Conservation (phyloP, 352 stramenopile species). For the Phytopythium sindhum region DNA sequence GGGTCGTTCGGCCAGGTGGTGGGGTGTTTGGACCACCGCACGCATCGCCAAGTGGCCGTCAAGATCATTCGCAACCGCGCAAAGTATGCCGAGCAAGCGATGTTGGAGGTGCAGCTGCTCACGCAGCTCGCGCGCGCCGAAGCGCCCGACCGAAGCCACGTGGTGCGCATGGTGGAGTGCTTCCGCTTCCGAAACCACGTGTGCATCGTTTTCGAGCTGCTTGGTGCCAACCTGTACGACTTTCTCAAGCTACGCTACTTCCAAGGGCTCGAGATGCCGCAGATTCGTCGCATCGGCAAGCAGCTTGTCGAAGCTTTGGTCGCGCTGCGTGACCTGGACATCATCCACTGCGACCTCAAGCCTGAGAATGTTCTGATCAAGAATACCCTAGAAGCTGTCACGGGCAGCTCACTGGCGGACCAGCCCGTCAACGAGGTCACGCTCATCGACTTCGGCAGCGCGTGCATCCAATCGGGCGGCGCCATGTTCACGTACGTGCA, state of each 20-base stretch:
- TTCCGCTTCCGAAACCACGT: constrained; percentile 95
- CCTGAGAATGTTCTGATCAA: constrained; percentile 94
- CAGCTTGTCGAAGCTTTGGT: constrained; percentile 87
- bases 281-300: constrained; percentile 83
- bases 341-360: constrained; percentile 98
- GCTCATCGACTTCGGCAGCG: constrained; percentile 98
- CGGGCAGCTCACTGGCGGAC: constrained; percentile 27
- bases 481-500: constrained; percentile 97
- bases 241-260: constrained; percentile 96
- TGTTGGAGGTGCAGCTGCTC: constrained; percentile 95
- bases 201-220: constrained; percentile 96
- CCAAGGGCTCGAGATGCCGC: constrained; percentile 88
- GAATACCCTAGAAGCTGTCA: constrained; percentile 7
- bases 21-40: constrained; percentile 86
- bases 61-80: constrained; percentile 99
- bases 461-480: constrained; percentile 83
- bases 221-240: constrained; percentile 96
- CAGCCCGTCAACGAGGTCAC: constrained; percentile 32
- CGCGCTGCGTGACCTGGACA: constrained; percentile 68
- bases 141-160: constrained; percentile 37
- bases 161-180: constrained; percentile 91
- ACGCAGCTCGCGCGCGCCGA: constrained; percentile 32
- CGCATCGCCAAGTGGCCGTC: constrained; percentile 88
- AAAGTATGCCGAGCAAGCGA: constrained; percentile 94
- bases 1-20: constrained; percentile 99